A percentile compares a stretch with the other conserved stretches of the same genome.
Evolutionary conservation across 352 stramenopile genomes (phyloP).

Genomic region (Globisporangium perplexum): DNA sequence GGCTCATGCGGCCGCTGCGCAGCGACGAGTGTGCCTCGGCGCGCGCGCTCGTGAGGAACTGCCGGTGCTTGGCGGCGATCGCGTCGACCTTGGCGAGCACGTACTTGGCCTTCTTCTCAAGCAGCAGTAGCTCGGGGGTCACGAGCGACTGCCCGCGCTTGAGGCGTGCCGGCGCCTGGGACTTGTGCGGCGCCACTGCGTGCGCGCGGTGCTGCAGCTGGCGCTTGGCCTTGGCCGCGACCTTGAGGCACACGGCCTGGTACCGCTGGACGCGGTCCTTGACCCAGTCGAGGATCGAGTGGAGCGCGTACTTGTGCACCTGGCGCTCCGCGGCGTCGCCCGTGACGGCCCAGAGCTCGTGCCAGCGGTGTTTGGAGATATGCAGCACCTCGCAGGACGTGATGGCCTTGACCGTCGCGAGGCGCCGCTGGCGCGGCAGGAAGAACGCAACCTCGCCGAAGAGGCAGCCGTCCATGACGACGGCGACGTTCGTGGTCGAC

Average conservation of each 20-base stretch:
- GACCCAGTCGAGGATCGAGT: conserved; percentile 63
- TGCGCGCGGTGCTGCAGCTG: conserved; percentile 25
- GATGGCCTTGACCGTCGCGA: conserved; percentile 54
- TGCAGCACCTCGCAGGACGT: conserved; percentile 60
- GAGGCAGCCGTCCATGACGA: conserved; percentile 53
- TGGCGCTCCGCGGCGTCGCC: conserved; percentile 33
- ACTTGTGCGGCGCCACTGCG: not conserved
- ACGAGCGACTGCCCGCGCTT: conserved; percentile 14
- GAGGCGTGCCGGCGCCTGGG: not conserved
- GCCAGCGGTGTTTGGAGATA: conserved; percentile 55
- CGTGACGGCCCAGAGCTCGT: conserved; percentile 42
- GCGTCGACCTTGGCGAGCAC: conserved; percentile 39
- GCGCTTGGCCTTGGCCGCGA: conserved; percentile 39
- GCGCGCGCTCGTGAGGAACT: conserved; percentile 4
- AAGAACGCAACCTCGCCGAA: conserved; percentile 77
- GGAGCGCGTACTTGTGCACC: conserved; percentile 42
- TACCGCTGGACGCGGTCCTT: conserved; percentile 32
- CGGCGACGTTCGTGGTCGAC: conserved; percentile 41
- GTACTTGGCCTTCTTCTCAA: conserved; percentile 66
- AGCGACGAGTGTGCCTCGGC: not conserved
- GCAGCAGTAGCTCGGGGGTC: conserved; percentile 30
- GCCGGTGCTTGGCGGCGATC: conserved; percentile 24
- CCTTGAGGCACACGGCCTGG: conserved; percentile 24
- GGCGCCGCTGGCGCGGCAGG: conserved; percentile 40
- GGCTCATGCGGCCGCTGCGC: conserved; percentile 4